Base-by-base conservation (phyloP, 495 filamentous ascomycete genomes). In the Penicillium psychrofluorescens region DNA sequence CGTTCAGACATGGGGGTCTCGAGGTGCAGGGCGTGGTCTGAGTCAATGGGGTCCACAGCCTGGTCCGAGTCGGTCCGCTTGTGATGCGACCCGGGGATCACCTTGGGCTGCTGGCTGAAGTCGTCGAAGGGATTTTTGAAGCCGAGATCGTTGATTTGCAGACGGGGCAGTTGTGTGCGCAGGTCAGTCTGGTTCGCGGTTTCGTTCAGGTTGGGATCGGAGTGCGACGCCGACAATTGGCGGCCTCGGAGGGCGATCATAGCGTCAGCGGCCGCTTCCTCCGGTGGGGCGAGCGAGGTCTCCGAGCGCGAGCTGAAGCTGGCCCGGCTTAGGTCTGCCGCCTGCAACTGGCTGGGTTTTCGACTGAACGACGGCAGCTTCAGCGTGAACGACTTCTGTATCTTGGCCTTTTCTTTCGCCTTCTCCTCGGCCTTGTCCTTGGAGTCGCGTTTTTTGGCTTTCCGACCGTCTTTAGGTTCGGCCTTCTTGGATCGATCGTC, bases 141-240 rank as follows among this genome's bases (percentile, higher is more conserved):
- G 7, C 12, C 42, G 7, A 55, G 33, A 33, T 64, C 51, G n/a
- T 61, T 42, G 33, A 62, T 68, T 40, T 66, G 55, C 7, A 72
- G 54, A 41, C 62, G 64, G 11, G 68, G 65, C 15, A 68, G 49
- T 45, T 64, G 58, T 29, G 59, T 46, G 11, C 55, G 58, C 32
- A 65, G 43, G 29, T 58, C 51, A 38, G 43, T 34, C 13, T 51
- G 38, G 45, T 63, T 46, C 45, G 49, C n/a, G 48, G 47, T 8
- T 48, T 38, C 32, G 29, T 51, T 49, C 14, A 47, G 30, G 13
- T 35, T 43, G 13, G 36, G 42, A 38, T 55, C 37, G 16, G 48
- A 53, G 36, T 47, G 34, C 15, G 22, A 22, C 22, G 22, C 22
- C 22, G 22, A 22, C 4, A 22, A 22, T 22, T 22, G 22, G 22